Evolutionary conservation across 2,329 filamentous ascomycete genomes (phyloP).

Genomic region (Furcasterigmium furcatum): DNA sequence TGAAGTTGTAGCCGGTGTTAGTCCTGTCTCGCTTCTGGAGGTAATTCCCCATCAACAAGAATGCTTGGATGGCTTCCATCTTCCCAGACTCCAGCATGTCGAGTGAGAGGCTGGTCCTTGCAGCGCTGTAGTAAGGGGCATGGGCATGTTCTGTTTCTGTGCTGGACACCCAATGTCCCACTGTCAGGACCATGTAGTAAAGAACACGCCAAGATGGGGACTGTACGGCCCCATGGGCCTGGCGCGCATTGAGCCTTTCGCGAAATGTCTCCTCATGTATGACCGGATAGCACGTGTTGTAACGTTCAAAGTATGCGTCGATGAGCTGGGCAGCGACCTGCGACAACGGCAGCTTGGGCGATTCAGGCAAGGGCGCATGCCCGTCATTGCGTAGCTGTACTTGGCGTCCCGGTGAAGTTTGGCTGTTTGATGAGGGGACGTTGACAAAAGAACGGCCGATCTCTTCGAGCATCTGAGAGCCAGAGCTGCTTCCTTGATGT

Average conservation of each 20-base stretch:
- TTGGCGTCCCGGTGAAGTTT: not conserved
- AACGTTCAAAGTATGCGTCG: slow-evolving; percentile 38
- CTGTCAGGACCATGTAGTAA: slow-evolving; percentile 28
- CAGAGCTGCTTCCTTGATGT: slow-evolving; percentile 18
- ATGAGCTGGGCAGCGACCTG: slow-evolving; percentile 21
- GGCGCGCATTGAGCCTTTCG: slow-evolving; percentile 19
- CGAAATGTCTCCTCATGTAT: slow-evolving; percentile 43
- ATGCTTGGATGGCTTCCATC: slow-evolving; percentile 38
- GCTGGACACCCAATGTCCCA: slow-evolving; percentile 29
- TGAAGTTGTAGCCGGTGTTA: slow-evolving; percentile 49
- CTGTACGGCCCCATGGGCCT: slow-evolving; percentile 2
- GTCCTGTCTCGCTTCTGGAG: slow-evolving; percentile 47
- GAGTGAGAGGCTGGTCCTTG: slow-evolving; percentile 31
- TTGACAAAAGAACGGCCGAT: slow-evolving; percentile 8
- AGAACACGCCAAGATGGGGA: slow-evolving; percentile 14
- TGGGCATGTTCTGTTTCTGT: slow-evolving; percentile 8
- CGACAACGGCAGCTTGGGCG: slow-evolving; percentile 6
- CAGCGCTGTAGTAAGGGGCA: slow-evolving; percentile 20
- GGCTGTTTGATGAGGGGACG: not conserved
- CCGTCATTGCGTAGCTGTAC: not conserved
- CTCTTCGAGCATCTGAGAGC: slow-evolving; percentile 19
- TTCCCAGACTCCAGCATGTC: slow-evolving; percentile 41
- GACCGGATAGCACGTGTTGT: slow-evolving; percentile 42
- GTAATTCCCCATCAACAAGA: slow-evolving; percentile 43
- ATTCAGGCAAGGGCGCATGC: not conserved